Conservation (phyloP, 176 grass and related monocot genomes). For the Cenchrus americanus region DNA sequence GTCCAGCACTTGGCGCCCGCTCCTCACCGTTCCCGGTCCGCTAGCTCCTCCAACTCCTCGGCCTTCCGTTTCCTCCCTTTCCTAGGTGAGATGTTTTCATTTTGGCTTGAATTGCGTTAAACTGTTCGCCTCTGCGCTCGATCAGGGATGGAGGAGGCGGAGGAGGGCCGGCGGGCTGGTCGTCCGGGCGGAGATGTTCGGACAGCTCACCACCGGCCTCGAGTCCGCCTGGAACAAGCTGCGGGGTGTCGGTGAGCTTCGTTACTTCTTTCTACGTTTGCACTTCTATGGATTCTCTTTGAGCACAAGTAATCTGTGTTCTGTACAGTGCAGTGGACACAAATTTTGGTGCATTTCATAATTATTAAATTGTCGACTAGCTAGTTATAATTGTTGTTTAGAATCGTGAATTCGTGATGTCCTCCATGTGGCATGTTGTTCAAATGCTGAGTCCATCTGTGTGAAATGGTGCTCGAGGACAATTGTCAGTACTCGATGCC, state of each 20-base stretch:
- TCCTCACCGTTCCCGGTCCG: constrained; percentile 12
- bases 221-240: constrained; percentile 99
- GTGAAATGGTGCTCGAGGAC: neutral
- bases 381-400: neutral
- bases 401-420: too few species aligned
- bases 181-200: constrained; percentile 93
- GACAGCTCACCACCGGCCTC: constrained; percentile 87
- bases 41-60: neutral
- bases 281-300: neutral
- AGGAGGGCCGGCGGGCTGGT: constrained; percentile 52
- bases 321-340: neutral
- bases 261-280: neutral
- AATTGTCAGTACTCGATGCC: neutral
- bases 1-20: constrained; percentile 5
- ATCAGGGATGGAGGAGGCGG: constrained; percentile 29
- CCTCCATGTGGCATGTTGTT: too few species aligned
- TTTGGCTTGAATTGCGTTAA: neutral
- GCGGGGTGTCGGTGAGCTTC: constrained; percentile 66
- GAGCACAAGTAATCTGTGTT: neutral
- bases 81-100: neutral
- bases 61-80: neutral
- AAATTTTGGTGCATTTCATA: neutral
- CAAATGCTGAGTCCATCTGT: too few species aligned
- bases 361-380: neutral
- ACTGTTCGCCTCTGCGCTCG: neutral